Percentiles rank a stretch among this genome's conserved stretches.
These are phyloP conservation scores for Aristolochia fimbriata DNA, from an alignment of 164 flowering plant species.

Conservation along the genomic window DNA sequence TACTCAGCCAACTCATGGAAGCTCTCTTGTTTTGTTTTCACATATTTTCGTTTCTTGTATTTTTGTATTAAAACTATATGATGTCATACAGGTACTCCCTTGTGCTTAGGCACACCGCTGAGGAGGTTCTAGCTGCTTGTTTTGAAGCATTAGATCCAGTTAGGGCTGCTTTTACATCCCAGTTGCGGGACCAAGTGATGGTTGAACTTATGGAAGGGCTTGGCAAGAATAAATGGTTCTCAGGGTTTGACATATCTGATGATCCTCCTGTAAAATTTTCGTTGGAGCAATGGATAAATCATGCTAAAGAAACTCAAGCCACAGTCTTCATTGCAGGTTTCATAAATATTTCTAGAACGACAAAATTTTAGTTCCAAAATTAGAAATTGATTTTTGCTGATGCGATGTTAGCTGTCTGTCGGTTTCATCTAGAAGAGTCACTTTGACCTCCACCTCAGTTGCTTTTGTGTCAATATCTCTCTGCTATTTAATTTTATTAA, in stretches of 20 bases:
- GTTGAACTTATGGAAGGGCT: constrained; percentile 54
- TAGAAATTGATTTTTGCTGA: too few relatives aligned
- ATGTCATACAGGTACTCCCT: constrained; percentile 53
- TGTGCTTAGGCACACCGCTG: constrained; percentile 82
- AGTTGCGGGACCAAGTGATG: constrained; percentile 51
- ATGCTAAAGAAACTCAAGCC: constrained; percentile 61
- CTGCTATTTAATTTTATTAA: neutral
- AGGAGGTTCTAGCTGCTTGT: constrained; percentile 86
- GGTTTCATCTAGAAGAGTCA: too few relatives aligned
- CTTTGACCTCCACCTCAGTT: too few relatives aligned
- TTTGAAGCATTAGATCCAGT: constrained; percentile 62
- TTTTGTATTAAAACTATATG: neutral
- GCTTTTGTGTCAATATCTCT: neutral
- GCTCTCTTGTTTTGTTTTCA: neutral
- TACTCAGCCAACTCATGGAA: too few relatives aligned
- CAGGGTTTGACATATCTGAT: constrained; percentile 70
- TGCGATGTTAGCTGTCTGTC: too few relatives aligned
- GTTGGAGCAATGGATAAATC: constrained; percentile 56
- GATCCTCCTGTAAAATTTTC: constrained; percentile 43
- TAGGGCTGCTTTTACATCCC: constrained; percentile 62
- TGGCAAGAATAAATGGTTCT: constrained; percentile 49
- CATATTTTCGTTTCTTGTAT: neutral
- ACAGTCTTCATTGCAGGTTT: constrained; percentile 89
- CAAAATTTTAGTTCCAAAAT: too few relatives aligned
- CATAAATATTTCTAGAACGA: too few relatives aligned